Percentiles rank a stretch among this genome's conserved stretches.
These are phyloP conservation scores for Aspergillus latus DNA, from an alignment of 2,329 filamentous ascomycete species.

Conservation along the genomic window DNA sequence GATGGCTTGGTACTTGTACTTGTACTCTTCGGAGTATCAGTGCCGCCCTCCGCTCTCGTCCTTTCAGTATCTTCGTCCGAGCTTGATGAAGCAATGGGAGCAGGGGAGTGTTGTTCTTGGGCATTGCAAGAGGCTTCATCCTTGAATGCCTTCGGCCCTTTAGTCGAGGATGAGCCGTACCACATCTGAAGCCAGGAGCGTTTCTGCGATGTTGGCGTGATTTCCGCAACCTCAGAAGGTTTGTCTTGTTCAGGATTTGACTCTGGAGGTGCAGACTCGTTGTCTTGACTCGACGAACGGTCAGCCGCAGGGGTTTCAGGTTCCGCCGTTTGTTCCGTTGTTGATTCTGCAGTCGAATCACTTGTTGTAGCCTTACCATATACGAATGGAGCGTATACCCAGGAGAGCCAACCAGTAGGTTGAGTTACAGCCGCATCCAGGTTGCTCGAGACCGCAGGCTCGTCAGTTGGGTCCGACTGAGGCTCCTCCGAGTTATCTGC, in stretches of 20 bases:
- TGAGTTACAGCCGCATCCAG: constrained; percentile 21
- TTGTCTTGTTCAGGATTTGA: constrained; percentile 13
- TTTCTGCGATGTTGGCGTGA: constrained; percentile 31
- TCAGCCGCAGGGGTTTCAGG: constrained; percentile 4
- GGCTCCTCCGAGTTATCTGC: constrained; percentile 21
- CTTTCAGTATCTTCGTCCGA: constrained; percentile 21
- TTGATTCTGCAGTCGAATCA: constrained; percentile 20
- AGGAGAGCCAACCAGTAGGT: constrained; percentile 38
- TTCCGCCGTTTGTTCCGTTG: not conserved
- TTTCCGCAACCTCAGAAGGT: constrained; percentile 15
- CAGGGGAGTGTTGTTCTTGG: constrained; percentile 15
- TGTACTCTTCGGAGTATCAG: constrained; percentile 24
- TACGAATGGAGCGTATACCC: constrained; percentile 34
- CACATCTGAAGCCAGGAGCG: constrained; percentile 49
- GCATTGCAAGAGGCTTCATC: constrained; percentile 16
- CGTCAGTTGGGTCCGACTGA: constrained; percentile 18
- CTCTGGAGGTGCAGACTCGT: constrained; percentile 5
- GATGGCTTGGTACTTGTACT: constrained; percentile 29
- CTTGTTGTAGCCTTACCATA: constrained; percentile 12
- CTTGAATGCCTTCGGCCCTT: constrained; percentile 26
- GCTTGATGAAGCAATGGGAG: constrained; percentile 13
- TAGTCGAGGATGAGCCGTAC: constrained; percentile 33
- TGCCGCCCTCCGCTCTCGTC: constrained; percentile 20
- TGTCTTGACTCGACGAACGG: constrained; percentile 18
- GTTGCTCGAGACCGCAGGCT: constrained; percentile 10